These are phyloP conservation scores for Barnettozyma californica DNA, from an alignment of 805 yeast genomes.

Conservation along the genomic window DNA sequence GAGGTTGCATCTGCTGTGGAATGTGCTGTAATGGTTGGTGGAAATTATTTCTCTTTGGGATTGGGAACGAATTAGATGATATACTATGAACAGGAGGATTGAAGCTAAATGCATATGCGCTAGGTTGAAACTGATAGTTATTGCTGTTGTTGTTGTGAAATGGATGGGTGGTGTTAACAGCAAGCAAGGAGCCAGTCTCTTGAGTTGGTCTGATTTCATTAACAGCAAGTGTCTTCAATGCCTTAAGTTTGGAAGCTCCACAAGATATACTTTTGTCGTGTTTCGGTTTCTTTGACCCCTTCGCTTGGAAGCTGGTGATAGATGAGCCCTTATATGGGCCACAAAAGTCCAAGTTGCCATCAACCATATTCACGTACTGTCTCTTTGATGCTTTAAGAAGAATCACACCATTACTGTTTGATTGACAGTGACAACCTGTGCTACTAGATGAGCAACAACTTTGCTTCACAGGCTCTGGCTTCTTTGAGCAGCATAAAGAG, in stretches of 20 bases:
- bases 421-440: slow-evolving; percentile 8
- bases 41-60: neutral
- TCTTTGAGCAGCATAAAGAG: slow-evolving; percentile 8
- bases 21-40: neutral
- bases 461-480: neutral
- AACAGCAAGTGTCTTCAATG: slow-evolving; percentile 16
- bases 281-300: slow-evolving; percentile 2
- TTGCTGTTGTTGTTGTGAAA: neutral
- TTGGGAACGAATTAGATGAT: neutral
- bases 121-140: neutral
- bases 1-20: neutral
- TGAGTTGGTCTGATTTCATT: slow-evolving; percentile 8
- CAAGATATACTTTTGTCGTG: slow-evolving; percentile 9
- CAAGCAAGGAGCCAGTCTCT: neutral
- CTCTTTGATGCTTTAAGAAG: slow-evolving; percentile 23
- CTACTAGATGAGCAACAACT: slow-evolving; percentile 6
- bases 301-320: slow-evolving; percentile 15
- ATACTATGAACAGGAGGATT: neutral
- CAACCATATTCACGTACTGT: slow-evolving; percentile 23
- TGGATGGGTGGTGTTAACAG: neutral
- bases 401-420: slow-evolving; percentile 18
- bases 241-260: slow-evolving; percentile 7
- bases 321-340: slow-evolving; percentile 22
- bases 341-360: slow-evolving; percentile 23
- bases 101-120: neutral